Base-by-base conservation (phyloP, 305 asterid genomes). In the Solanum chacoense region DNA sequence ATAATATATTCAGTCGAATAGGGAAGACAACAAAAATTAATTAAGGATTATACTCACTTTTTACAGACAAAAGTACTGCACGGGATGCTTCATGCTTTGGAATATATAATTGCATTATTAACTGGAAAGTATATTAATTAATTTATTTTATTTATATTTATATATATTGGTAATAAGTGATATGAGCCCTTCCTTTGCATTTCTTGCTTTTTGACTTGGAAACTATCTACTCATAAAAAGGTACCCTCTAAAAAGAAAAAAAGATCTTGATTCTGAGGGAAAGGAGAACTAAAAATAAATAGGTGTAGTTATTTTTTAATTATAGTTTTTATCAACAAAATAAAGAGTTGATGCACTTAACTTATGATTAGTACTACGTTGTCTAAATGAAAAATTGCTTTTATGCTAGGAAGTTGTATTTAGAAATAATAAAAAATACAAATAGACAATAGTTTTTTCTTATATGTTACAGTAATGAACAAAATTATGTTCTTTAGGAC, bases 11-110 rank as follows among this genome's bases (percentile, higher is more conserved):
- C 73, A 83, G 11, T 18, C 24, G 20, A 40, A 20, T 80, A 14
- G 86, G 13, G 80, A 74, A 80, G 35, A 83, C 11, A 81, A 89
- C 76, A 87, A 32, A 77, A 37, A 83, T 55, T 79, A 74, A 50
- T 42, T 34, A 65, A 26, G 35, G 85, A 63, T 87, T 89, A 89
- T 81, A 85, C 92, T 90, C 71, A 85, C 96, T 91, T 91, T 91
- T 77, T 88, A 89, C 93, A 85, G 94, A 88, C 93, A 93, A 88
- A 87, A 28, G 22, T 13, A 91, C 89, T 88, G 76, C 87, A 91
- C 89, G 91, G 93, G 72, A 81, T 81, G 40, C 86, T 81, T 80
- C 40, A n/a, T 84, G 88, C 75, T 90, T 77, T 38, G 65, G 65
- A 50, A 50, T 50, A 50, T 50, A 32, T 28, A 40, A 45, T 81